Evolutionary conservation across 2,329 filamentous ascomycete species (phyloP).

Genomic region (Calonectria pseudoreteaudii): DNA sequence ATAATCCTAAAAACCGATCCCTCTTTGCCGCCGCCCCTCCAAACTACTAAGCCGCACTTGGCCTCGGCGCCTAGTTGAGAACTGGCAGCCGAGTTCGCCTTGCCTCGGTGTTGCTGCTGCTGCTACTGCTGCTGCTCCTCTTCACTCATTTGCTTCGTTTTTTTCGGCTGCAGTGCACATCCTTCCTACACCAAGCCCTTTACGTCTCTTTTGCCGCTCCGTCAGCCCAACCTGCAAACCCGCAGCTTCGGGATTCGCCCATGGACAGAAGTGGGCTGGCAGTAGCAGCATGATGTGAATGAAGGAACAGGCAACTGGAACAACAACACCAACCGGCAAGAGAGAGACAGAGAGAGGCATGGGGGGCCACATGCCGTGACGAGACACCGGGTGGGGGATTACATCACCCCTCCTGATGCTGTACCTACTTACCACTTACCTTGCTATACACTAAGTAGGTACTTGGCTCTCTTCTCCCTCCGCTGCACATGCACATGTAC

Average conservation of each 20-base stretch:
- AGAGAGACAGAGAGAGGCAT: background rate
- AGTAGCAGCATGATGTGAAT: background rate
- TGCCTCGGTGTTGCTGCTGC: background rate
- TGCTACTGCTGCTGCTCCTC: background rate
- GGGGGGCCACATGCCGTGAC: background rate
- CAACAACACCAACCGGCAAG: background rate
- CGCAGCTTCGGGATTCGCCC: background rate
- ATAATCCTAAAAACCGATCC: slow-evolving; percentile 15
- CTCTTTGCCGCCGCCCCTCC: background rate
- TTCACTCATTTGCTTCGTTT: background rate
- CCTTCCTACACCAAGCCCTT: background rate
- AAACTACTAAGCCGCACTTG: slow-evolving; percentile 3
- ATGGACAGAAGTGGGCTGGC: background rate
- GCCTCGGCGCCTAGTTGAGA: slow-evolving; percentile 10
- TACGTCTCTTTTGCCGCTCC: background rate
- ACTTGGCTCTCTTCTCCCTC: background rate
- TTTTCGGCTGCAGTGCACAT: background rate
- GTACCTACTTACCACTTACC: background rate
- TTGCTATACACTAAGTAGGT: too few relatives aligned
- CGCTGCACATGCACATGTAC: background rate
- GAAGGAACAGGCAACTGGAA: background rate
- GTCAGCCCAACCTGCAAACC: background rate
- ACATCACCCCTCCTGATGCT: slow-evolving; percentile 14
- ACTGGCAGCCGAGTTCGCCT: background rate
- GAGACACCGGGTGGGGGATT: slow-evolving; percentile 1